Evolutionary conservation across 352 stramenopile genomes (phyloP), one percentile per base, ranked within the genome.

Genomic region (Phytophthora ohioensis): DNA sequence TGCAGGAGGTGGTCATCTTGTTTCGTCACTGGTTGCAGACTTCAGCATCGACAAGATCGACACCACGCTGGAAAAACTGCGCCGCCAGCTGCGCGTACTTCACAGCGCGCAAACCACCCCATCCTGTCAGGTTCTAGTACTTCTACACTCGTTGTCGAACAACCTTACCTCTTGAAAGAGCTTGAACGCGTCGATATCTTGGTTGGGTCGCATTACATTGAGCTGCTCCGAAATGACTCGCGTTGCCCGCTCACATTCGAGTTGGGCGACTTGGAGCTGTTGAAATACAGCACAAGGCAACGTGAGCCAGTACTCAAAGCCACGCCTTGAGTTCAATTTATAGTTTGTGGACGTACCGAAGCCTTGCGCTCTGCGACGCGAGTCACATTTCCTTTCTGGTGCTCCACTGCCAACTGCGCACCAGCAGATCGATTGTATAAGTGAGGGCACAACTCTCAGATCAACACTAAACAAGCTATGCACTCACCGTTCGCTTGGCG

Each of bases 301-400:
- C 3, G 11, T 48, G 9, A 61, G 42, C 15, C 4, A 45, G n/a
- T 10, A 54, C 27, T 31, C 32, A 27, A 27, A 27, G 21, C 21
- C 21, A 27, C 21, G 21, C 21, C 21, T 27, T 27, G 5, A 42
- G 9, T 52, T 21, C n/a, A 46, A 46, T 7, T 8, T 2, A 34
- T 8, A 3, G 7, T 59, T 43, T n/a, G 17, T 13, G n/a, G 45
- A 70, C 81, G 35, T 69, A 91, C 85, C 59, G 75, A 67, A 51
- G 75, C 79, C 62, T 90, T 88, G 53, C 78, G 78, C 27, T 87
- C 75, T 6, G 84, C 82, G 35, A 93, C 80, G 30, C 73, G 70
- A 65, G 87, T 89, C 13, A 80, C 39, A 49, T 91, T 85, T 41
- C 85, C 82, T 57, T 83, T 84, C 58, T 90, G 81, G 47, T 90